Conservation (phyloP, 2,329 filamentous ascomycete genomes). For the Penicillium sp. region DNA sequence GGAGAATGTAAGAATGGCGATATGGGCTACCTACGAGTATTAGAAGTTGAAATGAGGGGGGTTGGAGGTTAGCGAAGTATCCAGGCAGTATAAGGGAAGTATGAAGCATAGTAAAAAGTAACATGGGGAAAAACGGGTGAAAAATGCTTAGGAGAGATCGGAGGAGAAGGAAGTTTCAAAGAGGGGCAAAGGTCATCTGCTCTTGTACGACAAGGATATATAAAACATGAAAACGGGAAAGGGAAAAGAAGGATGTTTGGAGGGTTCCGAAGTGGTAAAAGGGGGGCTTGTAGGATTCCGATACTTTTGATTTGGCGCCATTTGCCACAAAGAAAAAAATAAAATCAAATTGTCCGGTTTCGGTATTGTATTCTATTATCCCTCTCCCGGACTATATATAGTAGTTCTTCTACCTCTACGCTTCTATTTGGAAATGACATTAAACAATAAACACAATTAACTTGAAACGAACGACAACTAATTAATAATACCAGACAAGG, state of each 20-base stretch:
- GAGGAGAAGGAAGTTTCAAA: slow-evolving; percentile 6
- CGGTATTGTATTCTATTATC: background rate
- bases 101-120: slow-evolving; percentile 5
- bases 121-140: slow-evolving; percentile 8
- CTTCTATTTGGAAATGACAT: background rate
- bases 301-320: slow-evolving; percentile 22
- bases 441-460: background rate
- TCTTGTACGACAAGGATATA: background rate
- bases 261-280: slow-evolving; percentile 7
- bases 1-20: background rate
- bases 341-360: slow-evolving; percentile 16
- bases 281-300: slow-evolving; percentile 8
- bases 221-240: background rate
- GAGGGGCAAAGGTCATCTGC: slow-evolving; percentile 10
- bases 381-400: background rate
- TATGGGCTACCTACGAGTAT: background rate
- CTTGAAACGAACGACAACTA: background rate
- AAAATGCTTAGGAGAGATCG: background rate
- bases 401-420: too few relatives aligned
- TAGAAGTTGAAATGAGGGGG: background rate
- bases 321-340: slow-evolving; percentile 20
- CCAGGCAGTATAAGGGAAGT: background rate
- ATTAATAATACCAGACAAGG: background rate
- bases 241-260: background rate
- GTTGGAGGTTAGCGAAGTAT: background rate